Percentiles rank a stretch among this genome's conserved stretches.
Conservation (phyloP, 2,329 filamentous ascomycete species). For the Phoma sp. region DNA sequence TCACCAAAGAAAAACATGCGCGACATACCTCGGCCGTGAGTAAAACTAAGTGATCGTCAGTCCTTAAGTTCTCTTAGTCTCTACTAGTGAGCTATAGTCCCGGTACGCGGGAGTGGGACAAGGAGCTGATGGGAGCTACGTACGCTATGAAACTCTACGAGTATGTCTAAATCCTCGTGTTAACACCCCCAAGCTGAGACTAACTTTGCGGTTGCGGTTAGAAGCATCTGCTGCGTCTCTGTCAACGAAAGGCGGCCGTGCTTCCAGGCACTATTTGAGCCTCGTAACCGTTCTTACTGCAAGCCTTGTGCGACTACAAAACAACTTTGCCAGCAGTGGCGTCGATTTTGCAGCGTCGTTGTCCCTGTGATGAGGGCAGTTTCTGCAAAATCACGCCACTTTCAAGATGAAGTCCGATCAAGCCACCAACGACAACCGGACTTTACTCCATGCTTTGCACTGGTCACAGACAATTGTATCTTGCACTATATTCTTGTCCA, state of each 20-base stretch:
- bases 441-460: background rate
- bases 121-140: slow-evolving; percentile 8
- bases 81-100: background rate
- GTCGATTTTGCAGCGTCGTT: background rate
- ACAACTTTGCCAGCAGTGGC: background rate
- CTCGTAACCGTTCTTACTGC: background rate
- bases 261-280: background rate
- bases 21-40: background rate
- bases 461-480: background rate
- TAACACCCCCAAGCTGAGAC: background rate
- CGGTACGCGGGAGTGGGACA: slow-evolving; percentile 14
- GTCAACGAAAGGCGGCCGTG: background rate
- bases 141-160: slow-evolving; percentile 7
- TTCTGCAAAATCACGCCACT: background rate
- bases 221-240: background rate
- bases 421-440: slow-evolving; percentile 2
- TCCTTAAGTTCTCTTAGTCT: background rate
- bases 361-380: background rate
- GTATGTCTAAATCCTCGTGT: background rate
- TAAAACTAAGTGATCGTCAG: background rate
- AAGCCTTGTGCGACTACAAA: background rate
- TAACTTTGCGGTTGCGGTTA: background rate
- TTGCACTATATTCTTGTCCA: background rate
- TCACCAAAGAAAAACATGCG: background rate
- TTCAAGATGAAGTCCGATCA: background rate